Conservation (phyloP, 768 basidiomycete genomes). For the Phanerodontia chrysosporium region DNA sequence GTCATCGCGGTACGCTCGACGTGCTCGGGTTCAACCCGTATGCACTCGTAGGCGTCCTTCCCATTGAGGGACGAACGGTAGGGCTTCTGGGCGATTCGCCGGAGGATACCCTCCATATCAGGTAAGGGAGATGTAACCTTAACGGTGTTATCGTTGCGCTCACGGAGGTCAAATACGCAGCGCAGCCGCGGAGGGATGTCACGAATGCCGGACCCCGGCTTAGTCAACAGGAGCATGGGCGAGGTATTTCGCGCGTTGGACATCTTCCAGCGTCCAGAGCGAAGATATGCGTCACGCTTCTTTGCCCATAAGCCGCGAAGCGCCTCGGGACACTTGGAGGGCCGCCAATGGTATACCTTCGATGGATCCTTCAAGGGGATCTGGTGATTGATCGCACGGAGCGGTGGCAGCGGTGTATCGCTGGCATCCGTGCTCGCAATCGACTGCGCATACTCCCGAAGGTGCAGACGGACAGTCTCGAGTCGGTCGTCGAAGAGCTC, state of each 20-base stretch:
- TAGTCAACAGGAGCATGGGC: conserved; percentile 30
- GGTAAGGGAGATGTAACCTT: conserved; percentile 38
- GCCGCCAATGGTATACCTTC: conserved; percentile 27
- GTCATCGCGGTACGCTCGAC: conserved; percentile 31
- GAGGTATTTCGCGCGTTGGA: conserved; percentile 17
- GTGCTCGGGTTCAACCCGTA: conserved; percentile 28
- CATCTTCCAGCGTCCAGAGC: conserved; percentile 34
- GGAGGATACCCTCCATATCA: conserved; percentile 35
- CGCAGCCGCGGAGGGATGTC: no score
- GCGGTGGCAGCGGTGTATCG: no score
- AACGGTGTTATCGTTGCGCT: conserved; percentile 38
- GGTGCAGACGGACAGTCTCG: no score
- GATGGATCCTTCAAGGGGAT: no score
- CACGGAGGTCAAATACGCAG: conserved; percentile 31
- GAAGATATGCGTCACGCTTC: conserved; percentile 31
- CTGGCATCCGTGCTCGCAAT: no score
- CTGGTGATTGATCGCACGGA: no score
- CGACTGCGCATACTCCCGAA: no score
- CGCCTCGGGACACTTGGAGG: conserved; percentile 31
- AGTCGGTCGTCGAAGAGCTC: no score
- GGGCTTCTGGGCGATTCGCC: conserved; percentile 29
- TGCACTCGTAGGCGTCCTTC: conserved; percentile 40
- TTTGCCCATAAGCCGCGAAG: conserved; percentile 24
- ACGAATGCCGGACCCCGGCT: conserved; percentile 27
- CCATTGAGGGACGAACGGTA: conserved; percentile 38